Evolutionary conservation across 2,329 filamentous ascomycete genomes (phyloP), one percentile per base, ranked within the genome.

Genomic region (Pezicula radicicola): DNA sequence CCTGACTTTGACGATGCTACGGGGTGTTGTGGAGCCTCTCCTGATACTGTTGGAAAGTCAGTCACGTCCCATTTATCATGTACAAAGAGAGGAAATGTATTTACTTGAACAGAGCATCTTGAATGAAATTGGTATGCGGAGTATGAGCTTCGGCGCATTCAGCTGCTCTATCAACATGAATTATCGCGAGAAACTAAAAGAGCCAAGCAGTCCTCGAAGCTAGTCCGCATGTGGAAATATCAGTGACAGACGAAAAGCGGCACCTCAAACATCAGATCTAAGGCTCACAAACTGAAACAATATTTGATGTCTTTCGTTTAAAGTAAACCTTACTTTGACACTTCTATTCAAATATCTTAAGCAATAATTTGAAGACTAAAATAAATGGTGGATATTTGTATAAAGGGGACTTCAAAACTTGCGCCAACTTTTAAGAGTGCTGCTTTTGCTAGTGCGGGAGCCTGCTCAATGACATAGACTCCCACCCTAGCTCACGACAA

Each of bases 1-100:
- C 90, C 92, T 67, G 91, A 95, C 76, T 97, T 96, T 72, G 89
- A 88, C 67, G 94, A 99, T 66, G 91, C 89, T 61, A 97, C 93
- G 51, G 94, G 92, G 74, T 91, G 87, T 75, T 96, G 89, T 60
- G 94, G 93, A 75, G 91, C 87, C 81, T 97, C 93, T 75, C 94
- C 94, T 57, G 94, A 99, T 72, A 99, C 93, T 96, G 42, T 41
- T 33, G 30, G 19, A 45, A 40, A 36, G 49, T 58, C 42, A 60
- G 56, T 58, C 44, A 69, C 39, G 72, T 54, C 28, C n/a, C 21
- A 8, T 15, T 4, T 13, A 46, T 15, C 15, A 48, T 16, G 16
- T 5, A 42, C 15, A 30, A 33, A 25, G 18, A 25, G 27, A 18
- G 35, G 19, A 30, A 39, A 50, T 18, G 27, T 13, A 82, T 73